Conservation (phyloP, 164 flowering plant genomes). For the Paratinospora sagittata region DNA sequence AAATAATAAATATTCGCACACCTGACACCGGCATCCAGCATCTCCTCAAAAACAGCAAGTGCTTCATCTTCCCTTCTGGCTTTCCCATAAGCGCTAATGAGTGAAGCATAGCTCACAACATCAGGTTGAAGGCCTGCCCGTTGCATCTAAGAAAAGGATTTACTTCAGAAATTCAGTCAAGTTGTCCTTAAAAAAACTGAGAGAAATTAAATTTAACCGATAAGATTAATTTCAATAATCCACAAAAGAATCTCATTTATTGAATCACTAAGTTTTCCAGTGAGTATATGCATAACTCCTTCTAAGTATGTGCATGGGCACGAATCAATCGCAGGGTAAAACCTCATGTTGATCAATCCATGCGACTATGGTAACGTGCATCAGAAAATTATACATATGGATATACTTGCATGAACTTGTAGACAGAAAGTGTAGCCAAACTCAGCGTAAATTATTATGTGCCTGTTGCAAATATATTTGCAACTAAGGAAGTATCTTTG, state of each 20-base stretch:
- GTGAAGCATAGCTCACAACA: slow-evolving; percentile 87
- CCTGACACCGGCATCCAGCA: slow-evolving; percentile 98
- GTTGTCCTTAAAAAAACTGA: neutral
- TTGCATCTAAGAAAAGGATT: slow-evolving; percentile 70
- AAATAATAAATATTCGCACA: slow-evolving; percentile 19
- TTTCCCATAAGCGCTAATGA: slow-evolving; percentile 89
- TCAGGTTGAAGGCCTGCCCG: slow-evolving; percentile 79
- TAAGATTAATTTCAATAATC: neutral
- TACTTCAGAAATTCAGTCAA: slow-evolving; percentile 18
- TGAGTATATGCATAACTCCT: neutral
- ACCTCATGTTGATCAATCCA: neutral
- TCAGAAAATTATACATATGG: neutral
- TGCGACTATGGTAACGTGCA: neutral
- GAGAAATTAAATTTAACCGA: neutral
- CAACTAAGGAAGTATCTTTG: neutral
- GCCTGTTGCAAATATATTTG: neutral
- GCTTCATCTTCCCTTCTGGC: slow-evolving; percentile 98
- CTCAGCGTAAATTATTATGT: neutral
- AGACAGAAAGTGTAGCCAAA: neutral
- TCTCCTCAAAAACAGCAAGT: slow-evolving; percentile 92
- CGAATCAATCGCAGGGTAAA: neutral
- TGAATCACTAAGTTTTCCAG: neutral
- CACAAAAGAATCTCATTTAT: neutral
- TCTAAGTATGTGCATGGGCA: neutral
- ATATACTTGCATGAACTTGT: no score